Evolutionary conservation across 768 basidiomycete genomes (phyloP).

Genomic region (Calocybe indica): DNA sequence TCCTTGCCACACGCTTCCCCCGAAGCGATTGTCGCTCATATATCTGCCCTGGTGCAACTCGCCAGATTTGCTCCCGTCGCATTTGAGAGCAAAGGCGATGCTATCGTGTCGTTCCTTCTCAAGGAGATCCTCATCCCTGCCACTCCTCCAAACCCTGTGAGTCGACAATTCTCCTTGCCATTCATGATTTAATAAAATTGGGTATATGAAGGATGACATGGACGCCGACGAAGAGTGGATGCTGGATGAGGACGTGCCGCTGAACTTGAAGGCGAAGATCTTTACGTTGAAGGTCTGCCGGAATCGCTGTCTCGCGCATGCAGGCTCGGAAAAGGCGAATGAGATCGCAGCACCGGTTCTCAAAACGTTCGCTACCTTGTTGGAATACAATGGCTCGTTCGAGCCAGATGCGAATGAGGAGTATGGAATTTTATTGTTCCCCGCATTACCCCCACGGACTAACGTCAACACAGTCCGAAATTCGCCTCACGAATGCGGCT

Average conservation of each 20-base stretch:
- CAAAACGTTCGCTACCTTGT: conserved; percentile 66
- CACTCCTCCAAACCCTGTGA: conserved; percentile 36
- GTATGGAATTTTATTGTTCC: conserved; percentile 23
- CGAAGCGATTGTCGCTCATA: conserved; percentile 54
- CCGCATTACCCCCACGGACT: conserved; percentile 1
- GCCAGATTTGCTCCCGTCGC: conserved; percentile 60
- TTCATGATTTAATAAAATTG: conserved; percentile 3
- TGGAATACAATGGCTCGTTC: conserved; percentile 65
- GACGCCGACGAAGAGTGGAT: conserved; percentile 72
- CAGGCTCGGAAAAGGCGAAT: conserved; percentile 46
- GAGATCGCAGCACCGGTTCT: conserved; percentile 72
- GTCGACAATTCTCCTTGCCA: conserved; percentile 13
- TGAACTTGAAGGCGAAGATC: conserved; percentile 62
- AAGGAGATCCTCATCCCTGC: conserved; percentile 66
- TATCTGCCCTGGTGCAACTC: conserved; percentile 71
- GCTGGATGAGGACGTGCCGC: conserved; percentile 55
- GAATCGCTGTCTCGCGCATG: conserved; percentile 72
- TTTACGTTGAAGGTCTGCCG: conserved; percentile 75
- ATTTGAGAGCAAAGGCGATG: conserved; percentile 76
- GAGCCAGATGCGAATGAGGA: conserved; percentile 37
- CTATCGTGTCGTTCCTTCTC: conserved; percentile 64
- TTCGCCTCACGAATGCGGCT: conserved; percentile 76
- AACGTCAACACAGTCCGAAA: conserved; percentile 36
- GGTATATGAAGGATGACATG: conserved; percentile 46
- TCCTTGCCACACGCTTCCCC: conserved; percentile 40